Evolutionary conservation across 345 rosid genomes (phyloP).

Genomic region (Erucastrum elatum): DNA sequence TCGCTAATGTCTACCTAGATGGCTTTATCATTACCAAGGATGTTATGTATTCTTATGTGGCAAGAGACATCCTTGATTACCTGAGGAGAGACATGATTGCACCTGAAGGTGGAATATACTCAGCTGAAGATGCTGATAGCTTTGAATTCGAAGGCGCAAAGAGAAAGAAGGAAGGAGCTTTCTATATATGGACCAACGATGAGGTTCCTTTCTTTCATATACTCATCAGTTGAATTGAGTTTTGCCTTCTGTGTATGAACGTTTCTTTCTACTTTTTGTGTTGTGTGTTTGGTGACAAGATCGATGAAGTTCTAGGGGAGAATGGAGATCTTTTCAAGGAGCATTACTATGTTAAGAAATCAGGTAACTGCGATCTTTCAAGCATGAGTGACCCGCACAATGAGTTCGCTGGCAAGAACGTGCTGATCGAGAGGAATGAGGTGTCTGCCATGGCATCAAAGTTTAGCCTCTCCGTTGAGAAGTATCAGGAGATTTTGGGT

Average conservation of each 20-base stretch:
- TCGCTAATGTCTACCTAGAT: constrained; percentile 75
- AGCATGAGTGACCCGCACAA: constrained; percentile 83
- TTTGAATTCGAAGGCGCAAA: constrained; percentile 59
- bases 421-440: constrained; percentile 77
- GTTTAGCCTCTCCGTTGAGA: constrained; percentile 51
- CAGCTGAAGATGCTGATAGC: constrained; percentile 97
- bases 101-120: constrained; percentile 73
- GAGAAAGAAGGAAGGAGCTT: constrained; percentile 85
- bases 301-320: constrained; percentile 74
- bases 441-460: constrained; percentile 62
- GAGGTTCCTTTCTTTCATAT: constrained; percentile 52
- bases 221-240: not conserved
- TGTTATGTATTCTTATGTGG: constrained; percentile 56
- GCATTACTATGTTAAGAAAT: constrained; percentile 70
- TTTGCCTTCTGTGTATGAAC: not conserved
- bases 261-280: not conserved
- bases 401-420: constrained; percentile 79
- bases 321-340: constrained; percentile 74
- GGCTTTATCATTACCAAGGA: constrained; percentile 70
- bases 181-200: constrained; percentile 73
- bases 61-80: constrained; percentile 80
- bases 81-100: constrained; percentile 93
- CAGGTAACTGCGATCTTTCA: constrained; percentile 89
- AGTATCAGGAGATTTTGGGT: constrained; percentile 74
- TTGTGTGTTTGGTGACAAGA: constrained; percentile 42